Conservation (phyloP, 768 basidiomycete species). For the Exidia glandulosa region DNA sequence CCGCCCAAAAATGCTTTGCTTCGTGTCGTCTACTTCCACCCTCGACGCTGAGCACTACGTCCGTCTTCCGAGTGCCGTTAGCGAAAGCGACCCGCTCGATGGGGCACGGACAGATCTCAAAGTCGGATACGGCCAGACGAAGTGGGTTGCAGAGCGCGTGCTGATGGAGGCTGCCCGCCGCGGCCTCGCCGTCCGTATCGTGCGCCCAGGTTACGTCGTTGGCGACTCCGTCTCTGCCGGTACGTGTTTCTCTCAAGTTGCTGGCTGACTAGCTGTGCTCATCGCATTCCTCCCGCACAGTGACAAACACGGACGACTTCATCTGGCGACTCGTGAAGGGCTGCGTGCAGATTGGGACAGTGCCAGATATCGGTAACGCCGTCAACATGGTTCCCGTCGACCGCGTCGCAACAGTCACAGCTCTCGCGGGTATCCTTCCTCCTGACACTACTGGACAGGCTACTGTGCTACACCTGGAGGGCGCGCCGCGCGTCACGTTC, state of each 20-base stretch:
- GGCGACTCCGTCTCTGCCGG: constrained; percentile 84
- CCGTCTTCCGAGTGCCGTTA: constrained; percentile 71
- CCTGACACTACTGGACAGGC: constrained; percentile 22
- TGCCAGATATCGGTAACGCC: constrained; percentile 96
- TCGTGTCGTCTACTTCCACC: constrained; percentile 90
- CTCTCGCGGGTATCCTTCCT: constrained; percentile 59
- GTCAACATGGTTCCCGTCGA: constrained; percentile 98
- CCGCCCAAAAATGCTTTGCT: constrained; percentile 72
- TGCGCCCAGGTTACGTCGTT: constrained; percentile 93
- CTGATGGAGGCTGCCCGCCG: constrained; percentile 83
- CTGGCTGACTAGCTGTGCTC: not conserved
- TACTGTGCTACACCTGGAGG: constrained; percentile 73
- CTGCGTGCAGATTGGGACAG: constrained; percentile 92
- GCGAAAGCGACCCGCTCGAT: constrained; percentile 82
- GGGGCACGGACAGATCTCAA: constrained; percentile 64
- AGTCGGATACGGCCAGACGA: constrained; percentile 93
- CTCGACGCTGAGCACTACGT: constrained; percentile 90
- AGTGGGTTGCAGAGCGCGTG: constrained; percentile 97
- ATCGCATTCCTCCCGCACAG: constrained; percentile 26
- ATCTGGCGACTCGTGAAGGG: constrained; percentile 97
- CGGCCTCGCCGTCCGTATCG: constrained; percentile 74
- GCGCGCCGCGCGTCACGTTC: constrained; percentile 78
- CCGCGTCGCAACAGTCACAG: constrained; percentile 77
- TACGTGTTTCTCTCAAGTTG: constrained; percentile 29
- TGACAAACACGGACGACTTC: constrained; percentile 98